Evolutionary conservation across 2,329 filamentous ascomycete genomes (phyloP).

Genomic region (Colletotrichum sp.): DNA sequence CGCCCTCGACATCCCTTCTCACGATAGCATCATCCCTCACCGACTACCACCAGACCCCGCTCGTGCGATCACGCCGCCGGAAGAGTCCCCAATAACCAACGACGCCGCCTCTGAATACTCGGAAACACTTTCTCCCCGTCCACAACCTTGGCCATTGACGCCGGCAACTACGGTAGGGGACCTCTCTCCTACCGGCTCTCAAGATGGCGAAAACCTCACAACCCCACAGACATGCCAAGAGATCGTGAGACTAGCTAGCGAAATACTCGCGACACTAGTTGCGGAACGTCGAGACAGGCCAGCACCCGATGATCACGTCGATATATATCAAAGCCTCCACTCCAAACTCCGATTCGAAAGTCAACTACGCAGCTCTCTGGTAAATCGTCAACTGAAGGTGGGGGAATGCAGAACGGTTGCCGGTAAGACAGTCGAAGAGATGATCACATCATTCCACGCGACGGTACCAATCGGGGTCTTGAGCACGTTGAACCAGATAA

Average conservation of each 20-base stretch:
- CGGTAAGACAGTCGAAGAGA: neutral
- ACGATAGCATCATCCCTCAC: neutral
- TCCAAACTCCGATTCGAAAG: neutral
- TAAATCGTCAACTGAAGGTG: neutral
- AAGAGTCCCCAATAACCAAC: neutral
- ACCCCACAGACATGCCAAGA: neutral
- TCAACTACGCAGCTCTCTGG: neutral
- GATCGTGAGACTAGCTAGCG: neutral
- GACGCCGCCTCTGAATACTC: neutral
- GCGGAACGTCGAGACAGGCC: neutral
- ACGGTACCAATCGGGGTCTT: constrained; percentile 4
- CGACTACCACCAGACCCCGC: neutral
- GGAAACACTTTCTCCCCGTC: neutral
- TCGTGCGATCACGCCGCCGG: neutral
- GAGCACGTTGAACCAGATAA: neutral
- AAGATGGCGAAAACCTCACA: neutral
- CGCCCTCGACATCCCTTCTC: neutral
- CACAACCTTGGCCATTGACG: neutral
- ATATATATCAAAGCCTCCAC: neutral
- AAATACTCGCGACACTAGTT: neutral
- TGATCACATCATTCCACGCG: neutral
- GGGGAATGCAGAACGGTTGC: neutral
- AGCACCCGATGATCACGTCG: neutral
- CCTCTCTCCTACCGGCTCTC: neutral
- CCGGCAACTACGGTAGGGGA: neutral